Evolutionary conservation across 371 early-diverging fungal species (phyloP), one percentile per base, ranked within the genome.

Genomic region (Rhizopus arrhizus): DNA sequence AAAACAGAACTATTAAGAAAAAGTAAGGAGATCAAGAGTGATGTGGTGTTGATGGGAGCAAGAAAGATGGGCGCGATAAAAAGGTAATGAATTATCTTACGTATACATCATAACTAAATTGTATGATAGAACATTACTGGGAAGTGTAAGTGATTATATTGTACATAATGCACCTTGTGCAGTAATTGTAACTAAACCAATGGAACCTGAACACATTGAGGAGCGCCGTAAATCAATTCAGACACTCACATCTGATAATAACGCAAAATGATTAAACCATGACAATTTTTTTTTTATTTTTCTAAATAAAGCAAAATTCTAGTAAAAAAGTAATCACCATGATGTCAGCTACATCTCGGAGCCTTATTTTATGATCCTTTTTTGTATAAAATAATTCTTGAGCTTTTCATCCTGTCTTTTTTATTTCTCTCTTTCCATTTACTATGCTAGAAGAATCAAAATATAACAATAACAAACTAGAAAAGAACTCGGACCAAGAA

Each of bases 41-140:
- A 85, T 67, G 73, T 76, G 3, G 68, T 87, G 0, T 65, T 87
- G 53, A 72, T 87, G 68, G 86, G 88, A 7, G 81, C 82, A 12
- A 74, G 85, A 41, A 82, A 84, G 32, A 63, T 84, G 65, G 85
- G 85, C 0, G 62, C 73, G 0, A 64, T 84, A 22, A 80, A 80
- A 60, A 66, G 83, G 81, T 81, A 54, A 57, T 10, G 6, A 34
- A 29, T 8, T 4, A 43, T 32, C 6, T n/a, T 34, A 38, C 36
- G 13, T n/a, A 32, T 32, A 34, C 8, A n/a, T 5, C 15, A 36
- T 28, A 16, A 10, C 13, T 8, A 28, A 16, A n/a, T 22, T 12
- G 32, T 42, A 38, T 43, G 2, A 11, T 56, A 80, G 84, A 59
- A 73, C 81, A 3, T 51, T 84, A 4, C 51, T 84, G 15, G 84